Percentiles rank a stretch among this genome's conserved stretches.
Evolutionary conservation across 768 basidiomycete species (phyloP).

Genomic region (Rickenella mellea): DNA sequence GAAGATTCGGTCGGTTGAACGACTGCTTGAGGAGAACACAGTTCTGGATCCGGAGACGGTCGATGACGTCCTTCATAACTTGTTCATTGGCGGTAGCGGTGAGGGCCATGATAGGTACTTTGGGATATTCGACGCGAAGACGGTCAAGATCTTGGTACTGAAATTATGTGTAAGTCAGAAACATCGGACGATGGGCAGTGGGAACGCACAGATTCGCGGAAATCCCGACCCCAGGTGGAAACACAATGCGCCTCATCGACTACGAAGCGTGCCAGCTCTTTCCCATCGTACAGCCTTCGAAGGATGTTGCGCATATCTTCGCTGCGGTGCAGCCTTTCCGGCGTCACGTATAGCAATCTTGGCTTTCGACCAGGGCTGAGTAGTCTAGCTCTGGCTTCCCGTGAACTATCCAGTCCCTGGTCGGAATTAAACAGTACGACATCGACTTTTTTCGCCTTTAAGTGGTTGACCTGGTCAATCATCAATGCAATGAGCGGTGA

Average conservation of each 20-base stretch:
- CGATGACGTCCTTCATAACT: conserved; percentile 71
- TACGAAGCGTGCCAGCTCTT: conserved; percentile 77
- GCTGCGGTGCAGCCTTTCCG: conserved; percentile 75
- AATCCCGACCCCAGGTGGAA: conserved; percentile 89
- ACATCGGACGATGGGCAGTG: background rate
- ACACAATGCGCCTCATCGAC: conserved; percentile 97
- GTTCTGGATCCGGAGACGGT: conserved; percentile 50
- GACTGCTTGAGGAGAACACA: conserved; percentile 65
- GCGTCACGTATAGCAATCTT: conserved; percentile 78
- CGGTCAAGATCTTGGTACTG: conserved; percentile 63
- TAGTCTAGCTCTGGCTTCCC: conserved; percentile 33
- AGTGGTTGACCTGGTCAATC: conserved; percentile 72
- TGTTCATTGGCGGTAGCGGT: conserved; percentile 88
- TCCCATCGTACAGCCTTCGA: conserved; percentile 40
- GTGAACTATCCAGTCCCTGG: conserved; percentile 25
- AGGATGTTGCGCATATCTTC: conserved; percentile 46
- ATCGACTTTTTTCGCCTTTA: conserved; percentile 55
- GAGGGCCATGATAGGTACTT: conserved; percentile 88
- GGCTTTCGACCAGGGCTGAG: conserved; percentile 36
- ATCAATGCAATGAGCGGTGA: conserved; percentile 86
- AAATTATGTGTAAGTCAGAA: background rate
- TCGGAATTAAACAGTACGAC: conserved; percentile 64
- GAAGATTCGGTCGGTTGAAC: conserved; percentile 89
- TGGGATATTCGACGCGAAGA: conserved; percentile 66
- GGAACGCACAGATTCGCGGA: conserved; percentile 64